Conservation (phyloP, 2,329 filamentous ascomycete genomes). For the Ceratocystis harringtonii region DNA sequence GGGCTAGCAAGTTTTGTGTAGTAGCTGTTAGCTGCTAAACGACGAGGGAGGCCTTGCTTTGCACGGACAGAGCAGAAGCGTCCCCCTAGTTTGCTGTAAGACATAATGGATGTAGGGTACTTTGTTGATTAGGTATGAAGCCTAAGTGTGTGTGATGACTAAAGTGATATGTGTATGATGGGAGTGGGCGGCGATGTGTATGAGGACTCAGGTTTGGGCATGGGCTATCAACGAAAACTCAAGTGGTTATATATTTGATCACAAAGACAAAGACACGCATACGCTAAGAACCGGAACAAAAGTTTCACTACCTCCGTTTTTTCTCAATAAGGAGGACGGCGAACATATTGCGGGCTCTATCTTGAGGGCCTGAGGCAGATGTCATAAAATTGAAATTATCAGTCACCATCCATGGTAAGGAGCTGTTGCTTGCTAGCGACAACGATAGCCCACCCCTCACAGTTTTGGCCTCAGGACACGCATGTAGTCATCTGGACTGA, state of each 20-base stretch:
- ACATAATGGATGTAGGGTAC: neutral
- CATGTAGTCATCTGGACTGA: neutral
- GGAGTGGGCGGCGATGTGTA: neutral
- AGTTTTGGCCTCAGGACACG: constrained; percentile 4
- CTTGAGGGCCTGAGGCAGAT: neutral
- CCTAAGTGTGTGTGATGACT: neutral
- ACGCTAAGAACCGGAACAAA: neutral
- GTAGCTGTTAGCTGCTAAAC: neutral
- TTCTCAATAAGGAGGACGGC: neutral
- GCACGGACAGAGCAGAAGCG: constrained; percentile 10
- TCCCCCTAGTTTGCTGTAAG: neutral
- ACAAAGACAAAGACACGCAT: neutral
- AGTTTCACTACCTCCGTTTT: neutral
- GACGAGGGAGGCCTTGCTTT: neutral
- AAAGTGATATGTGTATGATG: neutral
- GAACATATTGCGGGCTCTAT: neutral
- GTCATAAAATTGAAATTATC: neutral
- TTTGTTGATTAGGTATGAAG: neutral
- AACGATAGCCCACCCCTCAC: neutral
- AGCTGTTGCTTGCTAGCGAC: neutral
- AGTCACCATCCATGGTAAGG: neutral
- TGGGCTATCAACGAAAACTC: neutral
- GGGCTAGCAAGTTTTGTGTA: constrained; percentile 3
- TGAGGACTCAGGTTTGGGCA: neutral
- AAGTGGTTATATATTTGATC: neutral